Percentiles rank a stretch among this genome's conserved stretches.
These are phyloP conservation scores for Hymenoscyphus infarciens DNA, from an alignment of 2,329 filamentous ascomycete species.

Conservation along the genomic window DNA sequence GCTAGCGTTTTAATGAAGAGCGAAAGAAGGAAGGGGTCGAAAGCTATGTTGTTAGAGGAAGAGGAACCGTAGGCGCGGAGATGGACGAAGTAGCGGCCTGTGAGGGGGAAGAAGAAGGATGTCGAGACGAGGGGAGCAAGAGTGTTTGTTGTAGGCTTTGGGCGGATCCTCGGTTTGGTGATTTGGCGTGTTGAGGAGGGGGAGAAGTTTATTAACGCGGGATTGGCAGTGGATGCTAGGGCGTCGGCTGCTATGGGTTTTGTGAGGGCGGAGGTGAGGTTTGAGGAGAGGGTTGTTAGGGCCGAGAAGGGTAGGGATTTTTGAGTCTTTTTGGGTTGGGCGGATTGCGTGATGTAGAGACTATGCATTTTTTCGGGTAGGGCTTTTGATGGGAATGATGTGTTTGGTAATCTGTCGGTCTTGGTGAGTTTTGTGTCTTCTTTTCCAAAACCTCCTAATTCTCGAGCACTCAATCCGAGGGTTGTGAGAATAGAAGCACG, in stretches of 20 bases:
- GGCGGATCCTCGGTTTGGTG: conserved; percentile 75
- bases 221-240: conserved; percentile 75
- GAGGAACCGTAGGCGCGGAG: conserved; percentile 49
- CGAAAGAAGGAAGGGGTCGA: conserved; percentile 71
- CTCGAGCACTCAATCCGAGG: conserved; percentile 76
- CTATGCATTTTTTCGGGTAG: conserved; percentile 72
- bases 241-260: conserved; percentile 77
- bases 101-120: conserved; percentile 83
- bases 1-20: conserved; percentile 84
- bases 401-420: conserved; percentile 29
- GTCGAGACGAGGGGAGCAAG: conserved; percentile 72
- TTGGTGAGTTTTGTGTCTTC: conserved; percentile 36
- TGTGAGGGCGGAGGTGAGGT: conserved; percentile 69
- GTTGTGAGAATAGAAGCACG: conserved; percentile 77
- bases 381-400: conserved; percentile 73
- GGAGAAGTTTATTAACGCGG: conserved; percentile 35
- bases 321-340: conserved; percentile 20
- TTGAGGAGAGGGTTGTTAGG: conserved; percentile 64
- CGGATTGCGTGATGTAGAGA: conserved; percentile 53
- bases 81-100: conserved; percentile 71
- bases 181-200: conserved; percentile 45
- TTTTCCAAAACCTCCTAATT: conserved; percentile 72
- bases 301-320: conserved; percentile 27
- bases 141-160: conserved; percentile 66
- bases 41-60: conserved; percentile 54